phyloP scores from a whole-genome alignment of 1,139 yeast species.

The Groenewaldozyma auringiensis region DNA sequence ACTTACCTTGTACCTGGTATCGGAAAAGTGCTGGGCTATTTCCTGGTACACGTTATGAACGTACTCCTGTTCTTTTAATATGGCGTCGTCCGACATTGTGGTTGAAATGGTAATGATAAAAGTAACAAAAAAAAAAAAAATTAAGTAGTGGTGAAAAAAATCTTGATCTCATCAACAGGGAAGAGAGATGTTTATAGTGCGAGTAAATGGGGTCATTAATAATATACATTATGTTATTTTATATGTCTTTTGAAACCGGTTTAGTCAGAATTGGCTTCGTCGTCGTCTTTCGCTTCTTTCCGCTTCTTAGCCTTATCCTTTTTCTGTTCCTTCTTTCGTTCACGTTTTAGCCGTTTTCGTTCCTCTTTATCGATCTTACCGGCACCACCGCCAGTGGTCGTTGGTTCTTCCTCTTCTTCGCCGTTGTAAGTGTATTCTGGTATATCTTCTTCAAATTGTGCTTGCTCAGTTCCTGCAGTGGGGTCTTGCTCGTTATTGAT shows the following conservation, averaged over 20 bases:
- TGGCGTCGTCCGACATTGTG: slow-evolving; percentile 6
- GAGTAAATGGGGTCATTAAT: too few relatives aligned
- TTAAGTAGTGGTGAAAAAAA: not conserved
- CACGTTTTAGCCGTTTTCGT: slow-evolving; percentile 36
- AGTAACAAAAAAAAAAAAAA: too few relatives aligned
- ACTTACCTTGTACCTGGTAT: slow-evolving; percentile 66
- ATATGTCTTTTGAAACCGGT: not conserved
- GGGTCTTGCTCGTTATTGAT: not conserved
- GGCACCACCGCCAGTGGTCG: slow-evolving; percentile 8
- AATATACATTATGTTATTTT: too few relatives aligned
- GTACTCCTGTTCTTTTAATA: slow-evolving; percentile 57
- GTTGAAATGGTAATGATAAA: too few relatives aligned
- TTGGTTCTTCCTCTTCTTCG: slow-evolving; percentile 6
- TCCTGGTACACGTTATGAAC: slow-evolving; percentile 89
- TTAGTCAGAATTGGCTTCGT: too few relatives aligned
- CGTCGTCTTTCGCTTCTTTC: slow-evolving; percentile 1
- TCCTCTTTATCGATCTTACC: slow-evolving; percentile 26
- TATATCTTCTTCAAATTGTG: not conserved
- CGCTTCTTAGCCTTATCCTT: slow-evolving; percentile 14
- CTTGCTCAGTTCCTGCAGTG: not conserved
- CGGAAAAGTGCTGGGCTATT: slow-evolving; percentile 87
- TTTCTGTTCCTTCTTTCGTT: slow-evolving; percentile 32
- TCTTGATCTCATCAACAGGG: not conserved
- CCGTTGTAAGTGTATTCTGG: slow-evolving; percentile 4
- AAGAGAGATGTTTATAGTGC: too few relatives aligned